phyloP scores from a whole-genome alignment of 352 stramenopile genomes.

The Thalassiosira allenii region DNA sequence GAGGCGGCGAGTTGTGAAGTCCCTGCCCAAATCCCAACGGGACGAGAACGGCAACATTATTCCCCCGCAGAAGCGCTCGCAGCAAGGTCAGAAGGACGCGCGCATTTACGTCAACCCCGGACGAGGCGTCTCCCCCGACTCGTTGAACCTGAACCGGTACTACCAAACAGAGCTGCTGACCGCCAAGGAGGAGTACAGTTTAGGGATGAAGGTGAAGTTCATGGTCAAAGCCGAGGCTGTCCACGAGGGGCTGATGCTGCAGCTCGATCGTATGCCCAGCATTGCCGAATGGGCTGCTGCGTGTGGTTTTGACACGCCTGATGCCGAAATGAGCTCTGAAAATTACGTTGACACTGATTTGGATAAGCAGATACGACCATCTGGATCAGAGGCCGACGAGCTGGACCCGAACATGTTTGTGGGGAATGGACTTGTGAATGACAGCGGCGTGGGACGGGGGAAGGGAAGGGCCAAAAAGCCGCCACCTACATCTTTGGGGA shows the following conservation, averaged over 20 bases:
- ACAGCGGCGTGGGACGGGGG: conserved; percentile 71
- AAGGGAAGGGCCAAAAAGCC: conserved; percentile 75
- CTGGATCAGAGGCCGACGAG: conserved; percentile 59
- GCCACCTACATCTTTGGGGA: conserved; percentile 62
- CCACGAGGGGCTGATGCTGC: conserved; percentile 70
- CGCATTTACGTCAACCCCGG: conserved; percentile 12
- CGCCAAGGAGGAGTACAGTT: conserved; percentile 77
- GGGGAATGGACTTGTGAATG: conserved; percentile 76
- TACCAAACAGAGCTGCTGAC: conserved; percentile 79
- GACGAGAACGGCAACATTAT: conserved; percentile 46
- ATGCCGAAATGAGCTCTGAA: conserved; percentile 52
- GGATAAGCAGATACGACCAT: conserved; percentile 68
- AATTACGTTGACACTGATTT: conserved; percentile 60
- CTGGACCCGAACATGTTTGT: conserved; percentile 83
- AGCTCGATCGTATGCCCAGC: conserved; percentile 64
- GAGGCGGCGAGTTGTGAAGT: conserved; percentile 42
- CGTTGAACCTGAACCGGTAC: conserved; percentile 78
- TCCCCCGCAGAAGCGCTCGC: conserved; percentile 8
- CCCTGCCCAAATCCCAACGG: conserved; percentile 44
- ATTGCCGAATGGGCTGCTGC: conserved; percentile 82
- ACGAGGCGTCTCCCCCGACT: conserved; percentile 35
- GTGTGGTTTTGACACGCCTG: conserved; percentile 70
- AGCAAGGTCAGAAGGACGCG: background rate
- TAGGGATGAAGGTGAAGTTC: conserved; percentile 80
- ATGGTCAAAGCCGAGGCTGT: conserved; percentile 83